Evolutionary conservation across 805 yeast species (phyloP).

Genomic region (Debaryomyces hansenii): DNA sequence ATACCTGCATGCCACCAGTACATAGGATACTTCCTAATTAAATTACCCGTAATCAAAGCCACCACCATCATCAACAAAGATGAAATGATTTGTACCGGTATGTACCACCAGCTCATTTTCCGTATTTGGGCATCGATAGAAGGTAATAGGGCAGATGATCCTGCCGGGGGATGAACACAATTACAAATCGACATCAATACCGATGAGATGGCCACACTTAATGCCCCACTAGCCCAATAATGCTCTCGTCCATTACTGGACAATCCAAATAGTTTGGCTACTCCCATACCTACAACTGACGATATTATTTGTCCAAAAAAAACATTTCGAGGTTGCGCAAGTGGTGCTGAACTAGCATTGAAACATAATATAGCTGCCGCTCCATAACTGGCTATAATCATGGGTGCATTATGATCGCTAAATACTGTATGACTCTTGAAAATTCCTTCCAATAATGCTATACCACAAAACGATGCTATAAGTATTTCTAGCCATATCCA

Average conservation of each 20-base stretch:
- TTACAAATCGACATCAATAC: constrained; percentile 53
- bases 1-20: constrained; percentile 58
- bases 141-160: constrained; percentile 66
- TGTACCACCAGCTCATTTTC: constrained; percentile 63
- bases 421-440: constrained; percentile 43
- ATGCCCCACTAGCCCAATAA: constrained; percentile 58
- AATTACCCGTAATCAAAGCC: constrained; percentile 55
- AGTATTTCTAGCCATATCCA: constrained; percentile 48
- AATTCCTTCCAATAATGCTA: constrained; percentile 46
- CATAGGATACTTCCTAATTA: constrained; percentile 52
- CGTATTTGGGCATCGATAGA: constrained; percentile 45
- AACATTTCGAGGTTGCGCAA: constrained; percentile 65
- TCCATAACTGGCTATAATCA: constrained; percentile 56
- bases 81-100: constrained; percentile 54
- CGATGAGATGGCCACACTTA: constrained; percentile 55
- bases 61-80: constrained; percentile 48
- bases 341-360: constrained; percentile 55
- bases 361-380: constrained; percentile 63
- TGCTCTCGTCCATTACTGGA: constrained; percentile 42
- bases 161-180: constrained; percentile 71
- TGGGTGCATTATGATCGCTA: constrained; percentile 42
- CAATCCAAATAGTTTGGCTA: constrained; percentile 54
- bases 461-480: constrained; percentile 47
- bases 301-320: constrained; percentile 56
- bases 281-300: constrained; percentile 52